Conservation (phyloP, 225 moss, liverwort and hornwort species). For the Physcomitrium patens region DNA sequence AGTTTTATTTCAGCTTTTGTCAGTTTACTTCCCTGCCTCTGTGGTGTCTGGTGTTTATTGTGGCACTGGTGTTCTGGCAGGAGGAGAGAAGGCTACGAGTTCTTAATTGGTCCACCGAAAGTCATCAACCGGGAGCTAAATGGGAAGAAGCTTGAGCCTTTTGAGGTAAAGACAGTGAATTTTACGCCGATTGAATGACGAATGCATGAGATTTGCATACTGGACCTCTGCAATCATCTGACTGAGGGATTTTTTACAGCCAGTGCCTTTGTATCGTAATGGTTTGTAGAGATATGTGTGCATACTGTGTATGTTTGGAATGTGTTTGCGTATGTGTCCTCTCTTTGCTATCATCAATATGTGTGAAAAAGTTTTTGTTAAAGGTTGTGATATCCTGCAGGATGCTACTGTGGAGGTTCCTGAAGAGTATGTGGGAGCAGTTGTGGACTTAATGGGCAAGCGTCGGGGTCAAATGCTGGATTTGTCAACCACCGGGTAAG, state of each 20-base stretch:
- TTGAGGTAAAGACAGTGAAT: conserved; percentile 57
- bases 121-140: conserved; percentile 77
- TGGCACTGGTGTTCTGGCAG: conserved; percentile 40
- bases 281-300: neutral
- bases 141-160: conserved; percentile 88
- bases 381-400: conserved; percentile 40
- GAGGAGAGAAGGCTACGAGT: conserved; percentile 99
- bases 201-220: neutral
- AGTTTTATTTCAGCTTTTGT: too few species aligned
- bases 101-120: conserved; percentile 95
- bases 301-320: neutral
- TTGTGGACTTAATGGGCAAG: conserved; percentile 90
- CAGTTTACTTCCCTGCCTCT: neutral
- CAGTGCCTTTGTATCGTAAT: neutral
- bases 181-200: neutral
- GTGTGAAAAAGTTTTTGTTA: too few species aligned
- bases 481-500: conserved; percentile 79
- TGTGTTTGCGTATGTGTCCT: neutral
- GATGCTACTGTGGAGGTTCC: conserved; percentile 96
- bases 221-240: neutral
- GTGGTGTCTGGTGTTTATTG: neutral
- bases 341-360: too few species aligned
- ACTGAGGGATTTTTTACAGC: neutral
- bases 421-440: conserved; percentile 86
- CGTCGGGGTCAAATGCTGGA: conserved; percentile 98